These are phyloP conservation scores for Gaertneriomyces sp. DNA, from an alignment of 192 early-diverging fungal species.

Conservation along the genomic window DNA sequence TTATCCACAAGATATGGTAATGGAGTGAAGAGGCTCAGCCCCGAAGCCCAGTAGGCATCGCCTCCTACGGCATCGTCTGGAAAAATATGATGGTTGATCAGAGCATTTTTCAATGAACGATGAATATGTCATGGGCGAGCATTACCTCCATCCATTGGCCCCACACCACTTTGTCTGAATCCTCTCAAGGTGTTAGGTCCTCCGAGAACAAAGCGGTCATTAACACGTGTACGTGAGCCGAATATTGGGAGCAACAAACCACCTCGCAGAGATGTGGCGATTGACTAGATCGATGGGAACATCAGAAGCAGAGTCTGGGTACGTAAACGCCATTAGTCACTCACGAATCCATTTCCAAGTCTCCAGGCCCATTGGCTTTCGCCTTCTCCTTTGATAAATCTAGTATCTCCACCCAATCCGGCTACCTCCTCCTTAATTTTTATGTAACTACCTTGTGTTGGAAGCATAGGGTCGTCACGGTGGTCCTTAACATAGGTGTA, in stretches of 20 bases:
- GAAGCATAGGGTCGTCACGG: constrained; percentile 75
- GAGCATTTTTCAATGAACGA: neutral
- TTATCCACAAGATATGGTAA: constrained; percentile 64
- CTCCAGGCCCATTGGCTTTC: constrained; percentile 62
- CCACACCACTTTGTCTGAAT: constrained; percentile 82
- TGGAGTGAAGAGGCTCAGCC: constrained; percentile 76
- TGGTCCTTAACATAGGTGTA: constrained; percentile 66
- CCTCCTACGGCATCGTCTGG: constrained; percentile 80
- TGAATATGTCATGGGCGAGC: neutral
- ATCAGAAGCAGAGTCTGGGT: no score
- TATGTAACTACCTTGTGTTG: constrained; percentile 61
- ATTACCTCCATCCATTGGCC: constrained; percentile 73
- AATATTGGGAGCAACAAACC: constrained; percentile 66
- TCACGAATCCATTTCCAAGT: constrained; percentile 57
- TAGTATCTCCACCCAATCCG: constrained; percentile 79
- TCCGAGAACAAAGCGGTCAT: constrained; percentile 86
- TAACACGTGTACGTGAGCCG: constrained; percentile 52
- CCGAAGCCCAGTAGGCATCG: constrained; percentile 76
- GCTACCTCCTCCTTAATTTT: constrained; percentile 59
- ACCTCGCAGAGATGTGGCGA: constrained; percentile 45
- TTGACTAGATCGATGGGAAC: constrained; percentile 6
- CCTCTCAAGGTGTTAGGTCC: constrained; percentile 84
- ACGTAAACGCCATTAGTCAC: constrained; percentile 11
- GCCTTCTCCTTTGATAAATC: constrained; percentile 65
- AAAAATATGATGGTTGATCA: neutral